phyloP scores from a whole-genome alignment of 176 grass and related monocot genomes.

The Rhynchospora breviuscula region DNA sequence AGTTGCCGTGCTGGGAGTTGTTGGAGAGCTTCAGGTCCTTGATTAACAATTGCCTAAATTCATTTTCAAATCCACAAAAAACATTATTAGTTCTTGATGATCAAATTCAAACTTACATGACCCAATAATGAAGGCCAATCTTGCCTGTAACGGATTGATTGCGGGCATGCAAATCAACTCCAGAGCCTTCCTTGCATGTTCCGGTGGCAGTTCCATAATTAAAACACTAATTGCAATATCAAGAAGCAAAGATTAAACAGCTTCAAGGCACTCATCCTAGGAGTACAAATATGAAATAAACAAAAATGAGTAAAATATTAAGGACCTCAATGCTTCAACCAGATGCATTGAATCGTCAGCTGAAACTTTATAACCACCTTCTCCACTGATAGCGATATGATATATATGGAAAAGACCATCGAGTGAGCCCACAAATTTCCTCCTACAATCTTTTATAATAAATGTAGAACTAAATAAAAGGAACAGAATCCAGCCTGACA shows the following conservation, averaged over 20 bases:
- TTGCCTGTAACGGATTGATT: slow-evolving; percentile 75
- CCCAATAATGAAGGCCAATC: slow-evolving; percentile 13
- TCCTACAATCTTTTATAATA: slow-evolving; percentile 60
- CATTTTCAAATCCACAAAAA: slow-evolving; percentile 21
- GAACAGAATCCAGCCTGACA: slow-evolving; percentile 3
- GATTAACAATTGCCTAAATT: slow-evolving; percentile 74
- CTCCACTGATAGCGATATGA: slow-evolving; percentile 87
- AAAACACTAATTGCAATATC: slow-evolving; percentile 47
- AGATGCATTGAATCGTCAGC: slow-evolving; percentile 92
- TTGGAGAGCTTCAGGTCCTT: slow-evolving; percentile 62
- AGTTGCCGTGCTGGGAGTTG: slow-evolving; percentile 76
- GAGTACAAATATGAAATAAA: slow-evolving; percentile 34
- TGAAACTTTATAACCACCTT: slow-evolving; percentile 98
- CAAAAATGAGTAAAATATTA: not conserved
- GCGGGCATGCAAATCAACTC: slow-evolving; percentile 85
- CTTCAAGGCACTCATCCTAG: slow-evolving; percentile 65
- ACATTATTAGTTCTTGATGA: slow-evolving; percentile 29
- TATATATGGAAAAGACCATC: slow-evolving; percentile 98
- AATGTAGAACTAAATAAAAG: not conserved
- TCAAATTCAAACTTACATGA: not conserved
- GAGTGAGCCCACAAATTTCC: slow-evolving; percentile 71
- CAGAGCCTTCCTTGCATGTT: slow-evolving; percentile 72
- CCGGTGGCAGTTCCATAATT: slow-evolving; percentile 64
- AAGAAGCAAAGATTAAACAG: slow-evolving; percentile 49
- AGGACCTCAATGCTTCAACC: slow-evolving; percentile 97